Base-by-base conservation (phyloP, 352 stramenopile species). In the Globisporangium mamillatum region DNA sequence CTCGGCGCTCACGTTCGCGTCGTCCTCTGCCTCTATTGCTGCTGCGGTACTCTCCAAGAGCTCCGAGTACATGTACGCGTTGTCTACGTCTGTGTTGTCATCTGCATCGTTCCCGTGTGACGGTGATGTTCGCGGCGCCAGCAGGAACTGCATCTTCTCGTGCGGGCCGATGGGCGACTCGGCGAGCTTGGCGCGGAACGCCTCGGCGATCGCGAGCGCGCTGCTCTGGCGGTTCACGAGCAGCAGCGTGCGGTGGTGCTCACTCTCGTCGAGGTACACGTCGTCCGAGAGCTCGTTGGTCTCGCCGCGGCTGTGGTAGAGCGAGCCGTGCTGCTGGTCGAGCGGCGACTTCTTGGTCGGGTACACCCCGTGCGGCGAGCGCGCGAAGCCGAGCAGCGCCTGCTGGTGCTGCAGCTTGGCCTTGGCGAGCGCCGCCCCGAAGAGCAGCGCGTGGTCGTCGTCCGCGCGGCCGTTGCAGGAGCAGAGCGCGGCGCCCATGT, bases 121-220 rank as follows among this genome's bases (percentile, higher is more conserved):
- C 4, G 25, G 25, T 16, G 53, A 29, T 29, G 53, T 25, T n/a
- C 68, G 57, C 27, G 58, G 60, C 60, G 25, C 76, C 77, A 70
- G 53, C 64, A 92, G 67, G 55, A 90, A 74, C 60, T 79, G 63
- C 67, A 92, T 86, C 64, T 92, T 92, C 64, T 84, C 90, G 59
- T 79, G 78, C 8, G 84, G 80, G 68, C 82, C 89, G 57, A 92
- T 82, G 44, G 83, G 81, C 44, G 80, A 80, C 71, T 92, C 84
- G 34, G 86, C 80, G 27, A 92, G 74, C 55, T 92, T 92, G 56
- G 78, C 72, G 7, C 79, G 77, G 69, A 92, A 90, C 32, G 84
- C 84, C 64, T 92, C 80, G 4, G 81, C 81, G 58, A 84, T 88
- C 27, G 78, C 82, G 34, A 76, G 79, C 18, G 80, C 84, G 59